phyloP scores from a whole-genome alignment of 2,329 filamentous ascomycete species.

The Colletotrichum horii region DNA sequence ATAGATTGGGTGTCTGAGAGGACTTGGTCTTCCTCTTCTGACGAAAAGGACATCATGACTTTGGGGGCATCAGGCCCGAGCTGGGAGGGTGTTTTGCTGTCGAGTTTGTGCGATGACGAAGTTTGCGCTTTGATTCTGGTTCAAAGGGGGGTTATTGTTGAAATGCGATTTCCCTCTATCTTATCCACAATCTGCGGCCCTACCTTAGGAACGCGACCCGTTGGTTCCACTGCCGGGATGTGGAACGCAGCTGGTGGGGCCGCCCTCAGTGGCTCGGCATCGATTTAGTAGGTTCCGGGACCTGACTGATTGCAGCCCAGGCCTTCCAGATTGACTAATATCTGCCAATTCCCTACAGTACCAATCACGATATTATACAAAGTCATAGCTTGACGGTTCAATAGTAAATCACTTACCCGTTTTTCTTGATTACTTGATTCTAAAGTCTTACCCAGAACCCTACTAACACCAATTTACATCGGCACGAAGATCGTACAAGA shows the following conservation, averaged over 20 bases:
- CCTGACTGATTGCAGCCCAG: neutral
- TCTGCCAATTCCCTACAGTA: neutral
- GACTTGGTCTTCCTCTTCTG: constrained; percentile 22
- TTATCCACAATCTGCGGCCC: neutral
- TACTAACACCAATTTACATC: neutral
- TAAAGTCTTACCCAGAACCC: neutral
- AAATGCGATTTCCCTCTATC: neutral
- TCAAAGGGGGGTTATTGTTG: neutral
- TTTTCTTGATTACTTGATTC: neutral
- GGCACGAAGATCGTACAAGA: neutral
- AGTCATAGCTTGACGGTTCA: neutral
- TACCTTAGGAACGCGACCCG: neutral
- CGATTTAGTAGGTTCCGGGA: neutral
- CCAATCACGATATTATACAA: neutral
- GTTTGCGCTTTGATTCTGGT: neutral
- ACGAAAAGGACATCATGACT: constrained; percentile 18
- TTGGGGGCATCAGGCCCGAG: neutral
- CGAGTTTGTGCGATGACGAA: neutral
- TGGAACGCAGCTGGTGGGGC: constrained; percentile 7
- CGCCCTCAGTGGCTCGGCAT: neutral
- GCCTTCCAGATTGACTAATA: neutral
- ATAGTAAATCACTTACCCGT: accelerated
- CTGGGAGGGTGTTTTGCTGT: neutral
- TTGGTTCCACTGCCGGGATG: constrained; percentile 3
- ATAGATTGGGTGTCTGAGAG: constrained; percentile 22